These are phyloP conservation scores for Axilococcus clingmanii DNA, from an alignment of 139 green algal species.

Conservation along the genomic window DNA sequence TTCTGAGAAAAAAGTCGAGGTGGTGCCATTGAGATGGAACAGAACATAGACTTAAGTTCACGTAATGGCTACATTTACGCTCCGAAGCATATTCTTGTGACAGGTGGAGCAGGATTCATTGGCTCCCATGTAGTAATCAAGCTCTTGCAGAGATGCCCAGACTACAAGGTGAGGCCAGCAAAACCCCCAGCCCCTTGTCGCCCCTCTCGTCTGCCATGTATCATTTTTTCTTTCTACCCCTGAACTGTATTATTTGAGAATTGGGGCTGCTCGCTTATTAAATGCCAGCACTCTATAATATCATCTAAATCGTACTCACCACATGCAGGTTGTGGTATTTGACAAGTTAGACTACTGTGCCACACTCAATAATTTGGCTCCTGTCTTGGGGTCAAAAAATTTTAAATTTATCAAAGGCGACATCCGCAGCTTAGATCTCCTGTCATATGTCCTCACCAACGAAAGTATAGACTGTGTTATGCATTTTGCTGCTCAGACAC, in stretches of 20 bases:
- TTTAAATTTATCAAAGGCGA: conserved; percentile 95
- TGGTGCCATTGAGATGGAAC: too few species aligned
- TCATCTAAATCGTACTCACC: neutral
- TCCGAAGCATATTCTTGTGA: conserved; percentile 24
- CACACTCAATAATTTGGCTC: conserved; percentile 68
- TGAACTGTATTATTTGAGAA: neutral
- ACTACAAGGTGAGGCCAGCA: conserved; percentile 65
- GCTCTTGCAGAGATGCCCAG: conserved; percentile 59
- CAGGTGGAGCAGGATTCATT: conserved; percentile 92
- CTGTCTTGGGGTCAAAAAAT: conserved; percentile 48
- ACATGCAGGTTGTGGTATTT: conserved; percentile 71
- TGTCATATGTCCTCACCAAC: conserved; percentile 70
- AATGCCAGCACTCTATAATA: neutral
- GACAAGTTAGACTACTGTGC: conserved; percentile 97
- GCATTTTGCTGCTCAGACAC: conserved; percentile 97
- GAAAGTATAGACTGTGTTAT: conserved; percentile 95
- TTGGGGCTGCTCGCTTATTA: neutral
- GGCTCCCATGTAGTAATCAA: conserved; percentile 74
- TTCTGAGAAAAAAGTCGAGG: too few species aligned
- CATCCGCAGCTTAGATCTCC: conserved; percentile 81
- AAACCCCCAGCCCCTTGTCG: too few species aligned
- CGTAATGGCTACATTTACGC: too few species aligned
- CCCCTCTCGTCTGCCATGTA: too few species aligned
- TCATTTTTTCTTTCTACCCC: too few species aligned
- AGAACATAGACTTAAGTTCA: too few species aligned